Percentiles rank a stretch among this genome's conserved stretches.
Conservation (phyloP, 768 basidiomycete species). For the Termitomyces sp. region DNA sequence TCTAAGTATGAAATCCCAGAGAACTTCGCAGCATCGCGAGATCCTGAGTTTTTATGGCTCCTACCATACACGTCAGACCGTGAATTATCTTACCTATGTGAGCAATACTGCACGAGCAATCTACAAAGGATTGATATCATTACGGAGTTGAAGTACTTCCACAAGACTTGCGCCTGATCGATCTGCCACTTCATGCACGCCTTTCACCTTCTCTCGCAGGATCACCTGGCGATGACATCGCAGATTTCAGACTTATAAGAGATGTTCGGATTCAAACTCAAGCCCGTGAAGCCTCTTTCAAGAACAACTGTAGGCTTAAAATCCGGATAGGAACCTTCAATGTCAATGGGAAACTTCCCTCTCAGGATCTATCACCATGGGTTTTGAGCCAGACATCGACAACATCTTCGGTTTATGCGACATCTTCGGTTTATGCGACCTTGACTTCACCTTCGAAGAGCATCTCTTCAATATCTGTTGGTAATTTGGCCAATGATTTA, state of each 20-base stretch:
- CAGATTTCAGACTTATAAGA: conserved; percentile 52
- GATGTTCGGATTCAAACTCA: conserved; percentile 57
- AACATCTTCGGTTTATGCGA: background rate
- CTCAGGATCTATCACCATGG: conserved; percentile 69
- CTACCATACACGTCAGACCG: conserved; percentile 31
- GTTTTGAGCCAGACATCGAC: conserved; percentile 27
- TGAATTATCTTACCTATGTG: conserved; percentile 3
- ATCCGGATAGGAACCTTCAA: conserved; percentile 79
- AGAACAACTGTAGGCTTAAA: conserved; percentile 27
- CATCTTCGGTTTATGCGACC: background rate
- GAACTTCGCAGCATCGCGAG: conserved; percentile 21
- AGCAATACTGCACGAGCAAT: background rate
- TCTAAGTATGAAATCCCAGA: conserved; percentile 12
- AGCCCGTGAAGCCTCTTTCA: conserved; percentile 30
- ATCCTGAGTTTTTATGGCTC: conserved; percentile 40
- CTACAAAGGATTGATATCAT: background rate
- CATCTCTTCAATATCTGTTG: conserved; percentile 11
- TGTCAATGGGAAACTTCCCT: conserved; percentile 72
- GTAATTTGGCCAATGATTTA: no score
- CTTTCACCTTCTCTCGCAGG: conserved; percentile 63
- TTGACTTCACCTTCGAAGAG: conserved; percentile 27
- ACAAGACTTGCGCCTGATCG: conserved; percentile 49
- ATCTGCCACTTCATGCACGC: conserved; percentile 41
- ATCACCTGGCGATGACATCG: conserved; percentile 49
- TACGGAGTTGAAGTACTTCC: conserved; percentile 35